A percentile compares a stretch with the other conserved stretches of the same genome.
These are phyloP conservation scores for Geosmithia putterillii DNA, from an alignment of 2,329 filamentous ascomycete genomes.

Conservation along the genomic window DNA sequence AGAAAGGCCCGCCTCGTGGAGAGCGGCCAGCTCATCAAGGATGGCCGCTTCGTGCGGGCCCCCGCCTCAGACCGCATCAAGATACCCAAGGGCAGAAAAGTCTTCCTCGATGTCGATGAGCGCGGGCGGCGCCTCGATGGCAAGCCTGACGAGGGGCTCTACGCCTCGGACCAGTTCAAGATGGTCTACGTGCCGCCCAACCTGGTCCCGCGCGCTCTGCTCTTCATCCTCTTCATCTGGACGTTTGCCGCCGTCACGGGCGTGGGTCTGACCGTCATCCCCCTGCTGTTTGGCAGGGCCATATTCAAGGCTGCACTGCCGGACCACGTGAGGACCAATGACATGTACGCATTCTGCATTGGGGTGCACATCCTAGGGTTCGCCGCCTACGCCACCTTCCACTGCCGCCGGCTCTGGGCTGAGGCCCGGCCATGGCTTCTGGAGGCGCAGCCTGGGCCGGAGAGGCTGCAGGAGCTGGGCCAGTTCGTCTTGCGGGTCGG, in stretches of 20 bases:
- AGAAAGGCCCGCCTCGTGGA: slow-evolving; percentile 34
- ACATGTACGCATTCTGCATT: slow-evolving; percentile 91
- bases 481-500: slow-evolving; percentile 16
- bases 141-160: slow-evolving; percentile 33
- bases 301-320: slow-evolving; percentile 67
- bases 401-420: slow-evolving; percentile 27
- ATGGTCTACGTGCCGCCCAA: slow-evolving; percentile 73
- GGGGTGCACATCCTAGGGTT: slow-evolving; percentile 73
- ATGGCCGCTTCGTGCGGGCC: slow-evolving; percentile 80
- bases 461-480: not conserved
- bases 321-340: slow-evolving; percentile 64
- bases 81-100: slow-evolving; percentile 69
- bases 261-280: slow-evolving; percentile 73
- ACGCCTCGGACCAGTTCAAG: slow-evolving; percentile 50
- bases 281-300: slow-evolving; percentile 70
- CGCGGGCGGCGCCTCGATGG: slow-evolving; percentile 52
- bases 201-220: slow-evolving; percentile 67
- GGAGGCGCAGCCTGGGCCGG: not conserved
- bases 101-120: slow-evolving; percentile 65
- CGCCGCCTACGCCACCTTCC: slow-evolving; percentile 47
- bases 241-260: slow-evolving; percentile 82
- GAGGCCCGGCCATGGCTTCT: slow-evolving; percentile 17
- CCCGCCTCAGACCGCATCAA: slow-evolving; percentile 92
- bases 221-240: slow-evolving; percentile 89
- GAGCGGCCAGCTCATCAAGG: slow-evolving; percentile 43